Evolutionary conservation across 2,329 filamentous ascomycete genomes (phyloP), one percentile per base, ranked within the genome.

Genomic region (Ciborinia camelliae): DNA sequence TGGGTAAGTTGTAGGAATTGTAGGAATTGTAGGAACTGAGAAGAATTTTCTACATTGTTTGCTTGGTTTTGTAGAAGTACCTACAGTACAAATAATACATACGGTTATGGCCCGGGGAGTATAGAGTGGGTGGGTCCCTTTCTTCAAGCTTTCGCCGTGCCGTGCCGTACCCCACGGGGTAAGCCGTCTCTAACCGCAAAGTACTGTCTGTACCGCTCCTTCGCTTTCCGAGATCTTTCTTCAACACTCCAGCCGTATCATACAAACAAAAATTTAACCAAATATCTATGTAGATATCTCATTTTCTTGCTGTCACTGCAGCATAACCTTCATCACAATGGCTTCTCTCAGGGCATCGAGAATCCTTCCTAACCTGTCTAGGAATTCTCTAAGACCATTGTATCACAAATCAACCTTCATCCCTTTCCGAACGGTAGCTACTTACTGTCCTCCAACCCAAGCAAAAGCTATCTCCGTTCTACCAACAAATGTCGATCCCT

Each of bases 401-500:
- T 72, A 63, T 69, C 65, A 32, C 18, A 65, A 53, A 53, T 37
- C 65, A 72, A 66, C 72, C 70, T 63, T 68, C 71, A 58, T 68
- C 64, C 50, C 63, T 58, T 32, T 55, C 28, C 68, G 73, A 52
- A 59, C 65, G 39, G 82, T 90, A 71, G 90, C 93, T 66, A 92
- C 86, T 51, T 93, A 96, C 77, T 91, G 90, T 10, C 86, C 92
- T 67, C 85, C 88, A 2, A 87, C 92, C 76, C 92, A 97, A 79
- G 91, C 92, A 43, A 85, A 86, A 68, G 89, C 92, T 63, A 88
- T 97, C 68, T 97, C 93, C 8, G 83, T 91, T 51, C 81, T 98
- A 41, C 90, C 87, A 67, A 91, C 86, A 45, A 80, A 83, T 52
- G 84, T 97, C 70, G 94, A 98, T 76, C 83, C 88, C 3, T 85